These are phyloP conservation scores for Coemansia sp. DNA, from an alignment of 192 early-diverging fungal genomes.

Conservation along the genomic window DNA sequence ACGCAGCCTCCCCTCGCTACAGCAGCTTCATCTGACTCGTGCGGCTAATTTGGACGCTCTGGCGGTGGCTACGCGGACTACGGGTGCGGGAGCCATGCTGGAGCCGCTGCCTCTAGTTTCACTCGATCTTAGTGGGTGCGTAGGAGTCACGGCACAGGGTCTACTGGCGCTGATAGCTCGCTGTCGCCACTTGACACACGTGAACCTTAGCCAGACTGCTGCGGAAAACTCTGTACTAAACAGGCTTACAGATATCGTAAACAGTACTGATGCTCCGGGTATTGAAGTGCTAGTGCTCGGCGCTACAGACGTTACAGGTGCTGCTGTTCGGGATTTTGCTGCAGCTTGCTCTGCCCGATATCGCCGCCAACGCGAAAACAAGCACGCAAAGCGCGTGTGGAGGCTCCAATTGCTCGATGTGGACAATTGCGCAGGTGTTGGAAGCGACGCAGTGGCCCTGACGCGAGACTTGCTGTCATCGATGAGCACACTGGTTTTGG, in stretches of 20 bases:
- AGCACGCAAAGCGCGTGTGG: slow-evolving; percentile 11
- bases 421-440: slow-evolving; percentile 32
- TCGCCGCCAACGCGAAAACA: neutral
- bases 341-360: slow-evolving; percentile 30
- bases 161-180: slow-evolving; percentile 15
- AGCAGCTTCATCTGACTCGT: slow-evolving; percentile 24
- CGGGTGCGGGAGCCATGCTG: neutral
- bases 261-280: neutral
- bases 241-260: slow-evolving; percentile 9
- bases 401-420: slow-evolving; percentile 32
- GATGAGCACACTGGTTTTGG: slow-evolving; percentile 23
- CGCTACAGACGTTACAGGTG: slow-evolving; percentile 34
- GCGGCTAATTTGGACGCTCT: slow-evolving; percentile 4
- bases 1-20: slow-evolving; percentile 20
- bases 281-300: slow-evolving; percentile 29
- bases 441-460: slow-evolving; percentile 36
- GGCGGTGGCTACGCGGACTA: neutral
- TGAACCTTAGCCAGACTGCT: slow-evolving; percentile 32
- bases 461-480: slow-evolving; percentile 30
- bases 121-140: slow-evolving; percentile 41
- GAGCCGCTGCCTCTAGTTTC: slow-evolving; percentile 18
- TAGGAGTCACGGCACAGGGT: slow-evolving; percentile 10
- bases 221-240: slow-evolving; percentile 32
- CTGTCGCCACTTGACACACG: slow-evolving; percentile 26
- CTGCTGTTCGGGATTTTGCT: slow-evolving; percentile 40